A percentile compares a stretch with the other conserved stretches of the same genome.
Evolutionary conservation across 2,329 filamentous ascomycete genomes (phyloP).

Genomic region (Alternaria viburni): DNA sequence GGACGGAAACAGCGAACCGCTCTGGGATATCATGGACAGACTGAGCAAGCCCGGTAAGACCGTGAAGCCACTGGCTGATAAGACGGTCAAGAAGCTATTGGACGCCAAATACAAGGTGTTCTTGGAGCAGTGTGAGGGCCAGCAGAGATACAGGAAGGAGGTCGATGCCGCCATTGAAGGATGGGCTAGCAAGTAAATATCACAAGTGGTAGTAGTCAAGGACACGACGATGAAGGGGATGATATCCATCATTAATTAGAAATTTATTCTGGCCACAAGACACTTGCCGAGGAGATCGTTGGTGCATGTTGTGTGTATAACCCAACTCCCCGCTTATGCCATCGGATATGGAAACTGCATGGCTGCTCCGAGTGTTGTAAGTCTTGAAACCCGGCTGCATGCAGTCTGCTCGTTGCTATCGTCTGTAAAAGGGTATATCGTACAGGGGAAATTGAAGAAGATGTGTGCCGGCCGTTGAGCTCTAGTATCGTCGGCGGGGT

Average conservation of each 20-base stretch:
- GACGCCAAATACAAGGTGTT: slow-evolving; percentile 95
- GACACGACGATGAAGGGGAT: background rate
- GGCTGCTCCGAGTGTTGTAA: background rate
- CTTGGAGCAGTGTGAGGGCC: slow-evolving; percentile 85
- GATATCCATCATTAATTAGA: slow-evolving; percentile 1
- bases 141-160: slow-evolving; percentile 79
- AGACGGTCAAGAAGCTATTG: slow-evolving; percentile 77
- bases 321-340: slow-evolving; percentile 1
- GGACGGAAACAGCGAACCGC: slow-evolving; percentile 78
- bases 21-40: slow-evolving; percentile 97
- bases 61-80: slow-evolving; percentile 75
- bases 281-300: background rate
- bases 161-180: slow-evolving; percentile 66
- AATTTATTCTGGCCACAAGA: slow-evolving; percentile 8
- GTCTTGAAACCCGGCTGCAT: background rate
- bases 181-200: slow-evolving; percentile 27
- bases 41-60: slow-evolving; percentile 94
- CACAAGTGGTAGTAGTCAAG: background rate
- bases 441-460: slow-evolving; percentile 22
- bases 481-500: slow-evolving; percentile 42
- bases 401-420: slow-evolving; percentile 6
- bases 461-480: background rate
- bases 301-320: background rate
- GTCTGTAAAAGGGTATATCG: slow-evolving; percentile 37
- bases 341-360: slow-evolving; percentile 1